Conservation (phyloP, 2,329 filamentous ascomycete genomes). For the Fusarium azukiicola region DNA sequence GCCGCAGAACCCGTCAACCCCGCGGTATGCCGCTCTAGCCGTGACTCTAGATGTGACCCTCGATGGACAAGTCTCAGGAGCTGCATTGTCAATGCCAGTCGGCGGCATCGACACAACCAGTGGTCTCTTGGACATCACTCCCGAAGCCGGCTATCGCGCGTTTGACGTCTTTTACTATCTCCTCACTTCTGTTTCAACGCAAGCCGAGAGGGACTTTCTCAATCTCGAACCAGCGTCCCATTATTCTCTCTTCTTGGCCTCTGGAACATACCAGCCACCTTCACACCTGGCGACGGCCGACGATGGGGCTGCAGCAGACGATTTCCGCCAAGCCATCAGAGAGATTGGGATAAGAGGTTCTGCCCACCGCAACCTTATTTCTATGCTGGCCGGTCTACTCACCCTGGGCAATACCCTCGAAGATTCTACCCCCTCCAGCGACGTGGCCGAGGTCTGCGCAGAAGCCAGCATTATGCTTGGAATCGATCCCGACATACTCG, state of each 20-base stretch:
- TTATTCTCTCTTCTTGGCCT: constrained; percentile 90
- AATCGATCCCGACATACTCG: constrained; percentile 91
- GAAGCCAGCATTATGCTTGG: constrained; percentile 94
- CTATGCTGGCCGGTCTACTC: constrained; percentile 90
- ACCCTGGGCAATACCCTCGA: constrained; percentile 96
- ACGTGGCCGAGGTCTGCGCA: constrained; percentile 91
- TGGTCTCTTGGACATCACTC: constrained; percentile 91
- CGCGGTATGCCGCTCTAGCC: constrained; percentile 89
- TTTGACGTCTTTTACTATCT: constrained; percentile 99
- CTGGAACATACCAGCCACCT: constrained; percentile 92
- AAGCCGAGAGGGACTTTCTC: constrained; percentile 93
- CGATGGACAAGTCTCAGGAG: constrained; percentile 88
- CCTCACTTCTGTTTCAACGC: constrained; percentile 92
- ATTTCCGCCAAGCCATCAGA: constrained; percentile 93
- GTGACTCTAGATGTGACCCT: constrained; percentile 91
- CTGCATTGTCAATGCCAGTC: constrained; percentile 89
- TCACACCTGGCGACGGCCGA: constrained; percentile 95
- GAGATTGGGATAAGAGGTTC: constrained; percentile 96
- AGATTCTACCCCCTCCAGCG: constrained; percentile 91
- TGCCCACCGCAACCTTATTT: constrained; percentile 90
- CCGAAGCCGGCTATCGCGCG: constrained; percentile 90
- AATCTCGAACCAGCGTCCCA: constrained; percentile 87
- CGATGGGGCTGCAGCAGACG: constrained; percentile 94
- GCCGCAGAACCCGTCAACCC: constrained; percentile 91
- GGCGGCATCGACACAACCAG: constrained; percentile 92